These are phyloP conservation scores for Mycosarcoma mackinlayi DNA, from an alignment of 1,284 basidiomycete species.

Conservation along the genomic window DNA sequence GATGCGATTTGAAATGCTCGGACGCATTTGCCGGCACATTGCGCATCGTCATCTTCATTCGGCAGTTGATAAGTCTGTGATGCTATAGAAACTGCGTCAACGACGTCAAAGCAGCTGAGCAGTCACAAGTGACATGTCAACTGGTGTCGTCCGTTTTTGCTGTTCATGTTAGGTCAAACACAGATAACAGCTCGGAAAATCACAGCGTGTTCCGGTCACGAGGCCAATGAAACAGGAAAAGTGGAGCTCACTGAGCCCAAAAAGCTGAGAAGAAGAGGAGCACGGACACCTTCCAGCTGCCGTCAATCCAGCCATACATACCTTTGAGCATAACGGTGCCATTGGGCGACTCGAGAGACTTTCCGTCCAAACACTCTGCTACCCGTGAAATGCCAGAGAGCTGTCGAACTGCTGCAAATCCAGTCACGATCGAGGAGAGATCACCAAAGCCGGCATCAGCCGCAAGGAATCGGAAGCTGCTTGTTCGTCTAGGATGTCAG, in stretches of 20 bases:
- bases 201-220: background rate
- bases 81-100: conserved; percentile 5
- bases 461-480: too few relatives aligned
- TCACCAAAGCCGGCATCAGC: too few relatives aligned
- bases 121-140: conserved; percentile 4
- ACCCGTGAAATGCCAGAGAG: too few relatives aligned
- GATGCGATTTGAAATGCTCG: too few relatives aligned
- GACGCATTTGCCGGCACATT: too few relatives aligned
- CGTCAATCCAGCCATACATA: background rate
- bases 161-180: background rate
- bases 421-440: background rate
- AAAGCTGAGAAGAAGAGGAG: conserved; percentile 11
- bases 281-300: background rate
- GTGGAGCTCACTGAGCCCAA: conserved; percentile 8
- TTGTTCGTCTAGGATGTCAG: conserved; percentile 14
- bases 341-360: too few relatives aligned
- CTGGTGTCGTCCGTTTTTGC: background rate
- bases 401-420: too few relatives aligned
- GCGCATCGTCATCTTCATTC: too few relatives aligned
- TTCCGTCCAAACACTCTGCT: too few relatives aligned
- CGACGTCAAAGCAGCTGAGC: background rate
- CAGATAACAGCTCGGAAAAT: too few relatives aligned
- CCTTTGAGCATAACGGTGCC: background rate
- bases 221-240: background rate
- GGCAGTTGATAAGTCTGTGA: too few relatives aligned